Evolutionary conservation across 495 filamentous ascomycete species (phyloP).

Genomic region (Aspergillus nidulans): DNA sequence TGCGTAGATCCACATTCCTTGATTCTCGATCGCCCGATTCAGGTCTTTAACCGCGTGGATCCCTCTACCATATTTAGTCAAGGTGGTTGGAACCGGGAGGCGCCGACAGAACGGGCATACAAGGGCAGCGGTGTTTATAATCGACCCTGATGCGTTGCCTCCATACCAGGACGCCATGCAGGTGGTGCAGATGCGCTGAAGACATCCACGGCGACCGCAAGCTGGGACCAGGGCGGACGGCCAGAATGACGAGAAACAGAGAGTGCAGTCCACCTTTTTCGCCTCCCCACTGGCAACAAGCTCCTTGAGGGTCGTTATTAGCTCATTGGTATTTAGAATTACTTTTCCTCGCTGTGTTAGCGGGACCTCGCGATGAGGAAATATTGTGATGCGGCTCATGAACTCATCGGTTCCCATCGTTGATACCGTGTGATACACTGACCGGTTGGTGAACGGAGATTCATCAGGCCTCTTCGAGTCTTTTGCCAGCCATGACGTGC

Average conservation of each 20-base stretch:
- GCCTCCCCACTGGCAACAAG: slow-evolving; percentile 31
- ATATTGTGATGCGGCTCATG: slow-evolving; percentile 28
- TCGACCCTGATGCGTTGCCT: slow-evolving; percentile 21
- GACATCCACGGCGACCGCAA: slow-evolving; percentile 25
- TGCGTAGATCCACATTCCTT: slow-evolving; percentile 35
- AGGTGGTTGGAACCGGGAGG: slow-evolving; percentile 23
- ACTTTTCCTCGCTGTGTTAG: slow-evolving; percentile 34
- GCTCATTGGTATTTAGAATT: slow-evolving; percentile 29
- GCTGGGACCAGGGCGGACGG: slow-evolving; percentile 18
- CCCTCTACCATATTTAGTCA: slow-evolving; percentile 22
- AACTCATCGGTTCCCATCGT: slow-evolving; percentile 25
- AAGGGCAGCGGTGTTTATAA: slow-evolving; percentile 40
- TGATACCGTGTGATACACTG: slow-evolving; percentile 35
- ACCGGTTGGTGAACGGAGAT: slow-evolving; percentile 31
- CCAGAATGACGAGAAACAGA: slow-evolving; percentile 33
- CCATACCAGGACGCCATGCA: slow-evolving; percentile 25
- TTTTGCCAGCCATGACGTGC: slow-evolving; percentile 31
- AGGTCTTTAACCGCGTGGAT: slow-evolving; percentile 21
- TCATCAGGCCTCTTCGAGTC: slow-evolving; percentile 26
- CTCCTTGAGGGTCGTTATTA: slow-evolving; percentile 27
- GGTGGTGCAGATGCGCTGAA: slow-evolving; percentile 19
- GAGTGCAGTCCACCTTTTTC: slow-evolving; percentile 28
- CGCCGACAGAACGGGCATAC: slow-evolving; percentile 42
- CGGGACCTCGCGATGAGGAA: slow-evolving; percentile 18
- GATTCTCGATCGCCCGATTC: slow-evolving; percentile 24